Conservation (phyloP, 768 basidiomycete genomes). For the Trametes gibbosa region DNA sequence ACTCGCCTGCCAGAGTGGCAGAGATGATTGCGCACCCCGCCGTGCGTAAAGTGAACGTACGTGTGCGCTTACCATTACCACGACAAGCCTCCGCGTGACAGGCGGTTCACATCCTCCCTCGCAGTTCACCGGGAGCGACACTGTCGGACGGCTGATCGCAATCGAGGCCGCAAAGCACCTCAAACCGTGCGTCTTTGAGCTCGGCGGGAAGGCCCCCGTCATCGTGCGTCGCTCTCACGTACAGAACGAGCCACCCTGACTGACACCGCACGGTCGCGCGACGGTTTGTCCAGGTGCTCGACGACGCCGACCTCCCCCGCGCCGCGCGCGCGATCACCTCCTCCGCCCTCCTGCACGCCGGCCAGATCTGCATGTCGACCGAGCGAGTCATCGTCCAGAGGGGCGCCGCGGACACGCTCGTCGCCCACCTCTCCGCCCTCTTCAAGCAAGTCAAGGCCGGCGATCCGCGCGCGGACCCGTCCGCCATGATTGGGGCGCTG, state of each 20-base stretch:
- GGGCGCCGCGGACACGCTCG: constrained; percentile 36
- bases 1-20: constrained; percentile 42
- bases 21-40: constrained; percentile 55
- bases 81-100: background rate
- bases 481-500: constrained; percentile 35
- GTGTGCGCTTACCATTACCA: constrained; percentile 2
- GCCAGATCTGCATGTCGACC: constrained; percentile 60
- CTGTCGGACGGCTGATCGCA: constrained; percentile 52
- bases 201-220: constrained; percentile 54
- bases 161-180: constrained; percentile 52
- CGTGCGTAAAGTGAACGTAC: constrained; percentile 52
- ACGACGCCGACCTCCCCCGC: constrained; percentile 50
- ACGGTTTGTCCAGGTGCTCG: constrained; percentile 39
- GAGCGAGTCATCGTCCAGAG: constrained; percentile 55
- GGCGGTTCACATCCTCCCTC: background rate
- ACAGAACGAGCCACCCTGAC: background rate
- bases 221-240: constrained; percentile 31
- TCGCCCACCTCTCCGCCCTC: constrained; percentile 34
- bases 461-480: constrained; percentile 31
- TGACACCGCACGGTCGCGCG: no score
- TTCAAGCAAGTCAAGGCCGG: constrained; percentile 39
- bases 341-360: constrained; percentile 46
- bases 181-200: constrained; percentile 54
- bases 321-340: constrained; percentile 50
- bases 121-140: constrained; percentile 56